A percentile compares a stretch with the other conserved stretches of the same genome.
Evolutionary conservation across 31 red algal genomes (phyloP).

Genomic region (Endocladia muricata): DNA sequence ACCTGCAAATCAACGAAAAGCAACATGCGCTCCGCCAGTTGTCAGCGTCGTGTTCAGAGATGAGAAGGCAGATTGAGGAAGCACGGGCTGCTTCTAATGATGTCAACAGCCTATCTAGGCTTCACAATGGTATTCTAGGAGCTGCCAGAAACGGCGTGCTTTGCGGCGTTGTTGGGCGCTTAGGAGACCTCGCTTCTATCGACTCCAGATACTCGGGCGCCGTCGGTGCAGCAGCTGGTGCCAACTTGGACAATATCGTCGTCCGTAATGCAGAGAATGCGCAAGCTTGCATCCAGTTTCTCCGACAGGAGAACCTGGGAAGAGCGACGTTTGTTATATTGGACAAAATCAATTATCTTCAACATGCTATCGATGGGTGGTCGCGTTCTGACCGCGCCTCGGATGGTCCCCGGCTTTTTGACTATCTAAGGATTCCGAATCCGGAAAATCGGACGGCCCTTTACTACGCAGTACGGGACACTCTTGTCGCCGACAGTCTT

Average conservation of each 20-base stretch:
- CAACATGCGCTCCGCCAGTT: background rate
- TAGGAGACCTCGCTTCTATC: constrained; percentile 72
- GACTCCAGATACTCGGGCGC: constrained; percentile 53
- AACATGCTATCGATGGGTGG: constrained; percentile 27
- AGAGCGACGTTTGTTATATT: constrained; percentile 90
- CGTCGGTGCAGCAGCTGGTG: constrained; percentile 70
- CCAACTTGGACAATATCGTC: constrained; percentile 73
- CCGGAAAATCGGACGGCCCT: constrained; percentile 54
- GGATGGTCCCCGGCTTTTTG: constrained; percentile 72
- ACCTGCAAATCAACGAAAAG: background rate
- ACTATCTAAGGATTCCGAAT: constrained; percentile 42
- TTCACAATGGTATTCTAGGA: constrained; percentile 36
- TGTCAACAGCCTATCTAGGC: constrained; percentile 26
- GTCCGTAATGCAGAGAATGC: constrained; percentile 75
- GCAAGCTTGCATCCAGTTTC: constrained; percentile 81
- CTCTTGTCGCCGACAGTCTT: constrained; percentile 75
- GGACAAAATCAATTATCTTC: constrained; percentile 75
- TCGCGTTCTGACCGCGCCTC: constrained; percentile 3
- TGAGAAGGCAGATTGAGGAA: constrained; percentile 40
- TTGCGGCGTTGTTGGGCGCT: constrained; percentile 63
- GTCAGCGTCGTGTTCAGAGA: constrained; percentile 2
- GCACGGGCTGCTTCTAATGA: constrained; percentile 38
- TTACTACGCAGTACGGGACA: constrained; percentile 87
- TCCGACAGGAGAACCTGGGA: constrained; percentile 67
- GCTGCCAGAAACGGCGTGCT: constrained; percentile 36